phyloP scores from a whole-genome alignment of 371 early-diverging fungal species.

The Parasitella parasitica region DNA sequence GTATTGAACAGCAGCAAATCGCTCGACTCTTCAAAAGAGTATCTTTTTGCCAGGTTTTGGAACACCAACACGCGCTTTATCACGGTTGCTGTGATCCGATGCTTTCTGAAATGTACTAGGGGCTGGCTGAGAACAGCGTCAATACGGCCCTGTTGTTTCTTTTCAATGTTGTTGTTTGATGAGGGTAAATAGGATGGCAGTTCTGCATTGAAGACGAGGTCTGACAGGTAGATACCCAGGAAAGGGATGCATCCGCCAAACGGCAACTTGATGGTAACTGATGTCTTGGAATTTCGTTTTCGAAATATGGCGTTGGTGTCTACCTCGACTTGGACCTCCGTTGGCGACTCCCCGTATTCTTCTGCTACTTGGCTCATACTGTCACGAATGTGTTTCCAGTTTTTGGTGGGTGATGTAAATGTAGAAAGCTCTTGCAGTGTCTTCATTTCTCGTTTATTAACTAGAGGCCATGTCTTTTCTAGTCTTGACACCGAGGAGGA shows the following conservation, averaged over 20 bases:
- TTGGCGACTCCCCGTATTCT: conserved; percentile 56
- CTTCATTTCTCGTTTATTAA: conserved; percentile 48
- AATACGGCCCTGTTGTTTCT: background rate
- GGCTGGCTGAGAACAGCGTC: conserved; percentile 36
- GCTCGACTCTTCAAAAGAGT: conserved; percentile 45
- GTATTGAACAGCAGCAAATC: conserved; percentile 41
- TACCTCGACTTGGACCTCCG: conserved; percentile 47
- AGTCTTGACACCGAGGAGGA: conserved; percentile 62
- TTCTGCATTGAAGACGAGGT: conserved; percentile 66
- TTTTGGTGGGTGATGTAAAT: conserved; percentile 49
- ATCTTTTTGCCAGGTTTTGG: conserved; percentile 54
- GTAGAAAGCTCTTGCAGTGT: conserved; percentile 55
- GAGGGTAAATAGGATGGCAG: conserved; percentile 57
- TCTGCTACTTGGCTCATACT: conserved; percentile 64
- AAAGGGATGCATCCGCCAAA: conserved; percentile 65
- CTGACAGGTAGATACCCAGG: conserved; percentile 64
- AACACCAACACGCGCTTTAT: conserved; percentile 64
- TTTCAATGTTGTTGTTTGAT: conserved; percentile 17
- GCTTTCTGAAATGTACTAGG: conserved; percentile 64
- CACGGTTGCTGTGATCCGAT: conserved; percentile 62
- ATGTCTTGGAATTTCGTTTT: conserved; percentile 21
- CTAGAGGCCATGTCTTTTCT: conserved; percentile 60
- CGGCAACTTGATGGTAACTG: conserved; percentile 40
- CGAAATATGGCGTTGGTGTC: conserved; percentile 11
- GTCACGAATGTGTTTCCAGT: conserved; percentile 58